Conservation (phyloP, 2,329 filamentous ascomycete genomes). For the Hypoxylon sp. region DNA sequence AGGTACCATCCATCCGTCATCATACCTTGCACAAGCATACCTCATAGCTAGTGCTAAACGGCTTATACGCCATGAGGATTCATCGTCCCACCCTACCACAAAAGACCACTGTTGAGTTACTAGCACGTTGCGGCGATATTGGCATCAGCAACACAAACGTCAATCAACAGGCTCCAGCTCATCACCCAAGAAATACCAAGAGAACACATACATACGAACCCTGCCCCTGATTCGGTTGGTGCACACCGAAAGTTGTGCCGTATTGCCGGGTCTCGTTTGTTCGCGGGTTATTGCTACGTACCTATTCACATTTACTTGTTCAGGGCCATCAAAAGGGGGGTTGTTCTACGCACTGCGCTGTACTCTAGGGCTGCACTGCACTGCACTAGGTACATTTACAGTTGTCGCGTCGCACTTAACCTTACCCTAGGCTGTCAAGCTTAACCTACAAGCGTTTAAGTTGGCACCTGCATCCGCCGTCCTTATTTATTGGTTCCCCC, state of each 20-base stretch:
- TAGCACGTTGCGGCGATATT: slow-evolving; percentile 24
- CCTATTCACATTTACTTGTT: slow-evolving; percentile 13
- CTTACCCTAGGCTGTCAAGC: slow-evolving; percentile 5
- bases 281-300: neutral
- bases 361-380: too few species aligned
- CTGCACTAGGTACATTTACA: neutral
- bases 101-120: slow-evolving; percentile 10
- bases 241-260: slow-evolving; percentile 43
- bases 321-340: neutral
- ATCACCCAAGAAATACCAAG: slow-evolving; percentile 27
- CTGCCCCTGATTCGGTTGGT: slow-evolving; percentile 9
- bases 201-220: slow-evolving; percentile 14
- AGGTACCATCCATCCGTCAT: slow-evolving; percentile 29
- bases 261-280: slow-evolving; percentile 30
- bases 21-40: slow-evolving; percentile 38
- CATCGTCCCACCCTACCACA: slow-evolving; percentile 20
- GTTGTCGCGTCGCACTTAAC: slow-evolving; percentile 1
- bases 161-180: slow-evolving; percentile 22
- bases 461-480: slow-evolving; percentile 20
- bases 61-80: slow-evolving; percentile 22
- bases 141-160: slow-evolving; percentile 26
- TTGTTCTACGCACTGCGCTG: neutral
- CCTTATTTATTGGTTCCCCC: slow-evolving; percentile 7
- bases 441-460: slow-evolving; percentile 29
- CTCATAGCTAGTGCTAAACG: slow-evolving; percentile 27